These are phyloP conservation scores for Talaromyces sp. DNA, from an alignment of 2,329 filamentous ascomycete species.

Conservation along the genomic window DNA sequence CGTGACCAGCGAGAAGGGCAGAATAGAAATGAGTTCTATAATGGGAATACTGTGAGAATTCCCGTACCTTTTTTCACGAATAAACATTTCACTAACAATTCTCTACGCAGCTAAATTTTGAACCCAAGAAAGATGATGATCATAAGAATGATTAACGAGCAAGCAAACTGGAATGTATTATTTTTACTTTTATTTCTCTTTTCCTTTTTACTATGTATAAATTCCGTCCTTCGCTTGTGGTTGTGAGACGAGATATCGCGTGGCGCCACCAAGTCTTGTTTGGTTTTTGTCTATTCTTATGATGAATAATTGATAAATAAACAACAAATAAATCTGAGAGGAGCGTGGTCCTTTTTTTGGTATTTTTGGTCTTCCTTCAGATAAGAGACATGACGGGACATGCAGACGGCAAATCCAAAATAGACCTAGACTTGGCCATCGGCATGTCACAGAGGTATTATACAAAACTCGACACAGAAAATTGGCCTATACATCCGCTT, in stretches of 20 bases:
- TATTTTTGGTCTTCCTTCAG: constrained; percentile 5
- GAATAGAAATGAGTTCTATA: constrained; percentile 70
- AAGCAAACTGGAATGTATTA: background rate
- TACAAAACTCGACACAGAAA: constrained; percentile 4
- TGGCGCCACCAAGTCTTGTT: background rate
- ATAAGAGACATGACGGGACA: background rate
- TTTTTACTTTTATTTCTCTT: background rate
- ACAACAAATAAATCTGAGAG: constrained; percentile 6
- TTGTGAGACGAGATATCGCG: background rate
- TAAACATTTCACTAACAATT: background rate
- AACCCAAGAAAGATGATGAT: constrained; percentile 58
- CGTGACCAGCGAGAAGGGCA: constrained; percentile 50
- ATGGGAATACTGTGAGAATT: constrained; percentile 72
- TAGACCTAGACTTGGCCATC: background rate
- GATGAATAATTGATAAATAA: background rate
- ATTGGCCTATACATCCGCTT: background rate
- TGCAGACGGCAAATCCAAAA: background rate
- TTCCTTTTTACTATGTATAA: background rate
- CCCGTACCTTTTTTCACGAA: background rate
- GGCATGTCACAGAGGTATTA: constrained; percentile 4
- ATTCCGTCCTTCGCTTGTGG: background rate
- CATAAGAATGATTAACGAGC: constrained; percentile 31
- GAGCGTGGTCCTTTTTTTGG: constrained; percentile 8
- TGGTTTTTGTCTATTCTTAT: background rate
- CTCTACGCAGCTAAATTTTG: constrained; percentile 57